Percentiles rank a stretch among this genome's conserved stretches.
Conservation (phyloP, 257 asterid genomes). For the Henckelia pumila region DNA sequence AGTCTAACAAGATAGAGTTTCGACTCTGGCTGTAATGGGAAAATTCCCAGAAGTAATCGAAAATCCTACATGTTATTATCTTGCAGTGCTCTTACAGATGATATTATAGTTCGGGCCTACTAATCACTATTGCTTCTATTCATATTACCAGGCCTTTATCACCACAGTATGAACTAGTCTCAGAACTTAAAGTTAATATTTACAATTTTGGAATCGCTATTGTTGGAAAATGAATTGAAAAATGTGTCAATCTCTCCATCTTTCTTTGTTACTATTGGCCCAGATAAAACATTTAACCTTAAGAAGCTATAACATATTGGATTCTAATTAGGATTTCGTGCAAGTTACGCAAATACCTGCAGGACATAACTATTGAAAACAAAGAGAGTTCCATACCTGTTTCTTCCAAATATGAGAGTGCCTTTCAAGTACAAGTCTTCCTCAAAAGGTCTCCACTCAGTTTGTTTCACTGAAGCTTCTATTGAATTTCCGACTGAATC, state of each 20-base stretch:
- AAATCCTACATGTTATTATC: constrained; percentile 1
- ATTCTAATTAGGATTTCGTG: constrained; percentile 5
- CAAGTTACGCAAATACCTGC: background rate
- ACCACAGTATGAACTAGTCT: background rate
- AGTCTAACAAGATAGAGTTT: constrained; percentile 23
- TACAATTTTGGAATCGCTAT: background rate
- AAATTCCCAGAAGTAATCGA: background rate
- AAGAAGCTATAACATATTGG: background rate
- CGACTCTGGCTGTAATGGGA: no score
- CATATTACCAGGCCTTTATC: background rate
- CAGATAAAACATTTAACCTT: background rate
- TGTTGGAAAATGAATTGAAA: background rate
- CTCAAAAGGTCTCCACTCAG: constrained; percentile 82
- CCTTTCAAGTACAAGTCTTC: constrained; percentile 87
- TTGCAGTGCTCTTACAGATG: background rate
- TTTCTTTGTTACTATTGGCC: background rate
- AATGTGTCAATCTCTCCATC: background rate
- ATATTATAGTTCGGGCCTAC: background rate
- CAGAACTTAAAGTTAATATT: background rate
- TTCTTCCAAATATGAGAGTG: constrained; percentile 87
- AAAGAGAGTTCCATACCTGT: constrained; percentile 49
- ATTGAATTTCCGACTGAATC: constrained; percentile 29
- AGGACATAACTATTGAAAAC: constrained; percentile 6
- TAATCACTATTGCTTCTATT: background rate
- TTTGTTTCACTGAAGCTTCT: constrained; percentile 28